Conservation (phyloP, 352 stramenopile genomes). For the Aphanomyces stellatus region DNA sequence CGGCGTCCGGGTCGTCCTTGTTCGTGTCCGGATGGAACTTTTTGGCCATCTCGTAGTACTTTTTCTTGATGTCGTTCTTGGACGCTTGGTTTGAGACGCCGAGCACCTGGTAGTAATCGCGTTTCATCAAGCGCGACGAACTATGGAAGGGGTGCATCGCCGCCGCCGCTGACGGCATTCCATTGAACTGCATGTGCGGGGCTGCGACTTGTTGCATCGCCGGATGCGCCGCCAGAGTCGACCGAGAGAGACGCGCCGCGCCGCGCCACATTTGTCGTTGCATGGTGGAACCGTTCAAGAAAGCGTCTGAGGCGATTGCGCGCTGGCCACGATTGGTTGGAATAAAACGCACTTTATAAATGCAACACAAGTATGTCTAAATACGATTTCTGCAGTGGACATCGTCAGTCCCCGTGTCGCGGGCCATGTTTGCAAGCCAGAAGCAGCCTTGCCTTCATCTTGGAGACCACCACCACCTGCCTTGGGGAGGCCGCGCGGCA, state of each 20-base stretch:
- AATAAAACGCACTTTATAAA: neutral
- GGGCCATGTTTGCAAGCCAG: too few species aligned
- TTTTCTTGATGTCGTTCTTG: slow-evolving; percentile 97
- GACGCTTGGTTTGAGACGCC: slow-evolving; percentile 79
- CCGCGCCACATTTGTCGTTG: slow-evolving; percentile 1
- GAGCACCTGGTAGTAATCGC: slow-evolving; percentile 96
- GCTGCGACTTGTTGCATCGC: too few species aligned
- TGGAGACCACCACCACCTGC: too few species aligned
- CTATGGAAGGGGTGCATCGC: slow-evolving; percentile 73
- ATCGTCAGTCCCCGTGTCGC: too few species aligned
- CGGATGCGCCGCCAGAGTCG: neutral
- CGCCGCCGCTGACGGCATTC: too few species aligned
- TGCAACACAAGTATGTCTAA: too few species aligned
- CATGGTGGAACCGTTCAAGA: slow-evolving; percentile 1
- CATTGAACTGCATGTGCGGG: too few species aligned
- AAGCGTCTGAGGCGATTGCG: neutral
- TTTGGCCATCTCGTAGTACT: slow-evolving; percentile 95
- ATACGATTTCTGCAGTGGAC: too few species aligned
- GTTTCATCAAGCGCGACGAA: slow-evolving; percentile 58
- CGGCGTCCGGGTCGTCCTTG: slow-evolving; percentile 85
- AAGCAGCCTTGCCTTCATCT: too few species aligned
- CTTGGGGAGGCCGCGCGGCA: too few species aligned
- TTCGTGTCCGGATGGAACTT: slow-evolving; percentile 98
- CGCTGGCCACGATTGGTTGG: neutral
- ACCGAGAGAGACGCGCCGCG: neutral